Conservation (phyloP, 2,329 filamentous ascomycete species). For the Onygenales sp. region DNA sequence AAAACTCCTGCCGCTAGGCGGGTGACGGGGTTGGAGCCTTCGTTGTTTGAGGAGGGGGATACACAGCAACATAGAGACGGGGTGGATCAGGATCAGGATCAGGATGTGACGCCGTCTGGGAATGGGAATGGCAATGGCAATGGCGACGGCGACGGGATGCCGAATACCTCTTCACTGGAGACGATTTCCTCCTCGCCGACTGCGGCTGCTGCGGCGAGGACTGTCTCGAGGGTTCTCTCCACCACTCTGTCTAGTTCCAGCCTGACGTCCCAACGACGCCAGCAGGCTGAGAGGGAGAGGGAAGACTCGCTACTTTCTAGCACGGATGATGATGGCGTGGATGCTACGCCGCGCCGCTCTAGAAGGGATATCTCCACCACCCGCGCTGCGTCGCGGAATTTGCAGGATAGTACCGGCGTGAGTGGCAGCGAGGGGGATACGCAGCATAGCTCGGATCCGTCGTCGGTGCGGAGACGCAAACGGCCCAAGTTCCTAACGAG, state of each 20-base stretch:
- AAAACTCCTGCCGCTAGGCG: constrained; percentile 19
- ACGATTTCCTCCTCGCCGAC: constrained; percentile 36
- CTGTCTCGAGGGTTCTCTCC: constrained; percentile 29
- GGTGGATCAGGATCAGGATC: constrained; percentile 9
- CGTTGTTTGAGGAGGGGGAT: constrained; percentile 1
- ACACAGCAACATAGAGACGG: not conserved
- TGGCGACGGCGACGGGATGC: constrained; percentile 1
- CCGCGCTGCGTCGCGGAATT: not conserved
- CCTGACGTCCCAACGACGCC: not conserved
- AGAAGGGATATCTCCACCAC: constrained; percentile 2
- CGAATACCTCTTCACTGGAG: constrained; percentile 29
- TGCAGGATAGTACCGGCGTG: constrained; percentile 4
- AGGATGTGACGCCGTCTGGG: constrained; percentile 5
- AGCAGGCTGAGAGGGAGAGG: not conserved
- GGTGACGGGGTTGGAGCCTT: constrained; percentile 2
- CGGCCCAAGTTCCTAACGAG: constrained; percentile 48
- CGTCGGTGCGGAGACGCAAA: constrained; percentile 24
- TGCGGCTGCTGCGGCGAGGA: constrained; percentile 33
- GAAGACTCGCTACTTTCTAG: not conserved
- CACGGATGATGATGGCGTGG: constrained; percentile 6
- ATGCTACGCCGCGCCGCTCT: constrained; percentile 8
- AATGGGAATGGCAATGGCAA: constrained; percentile 6
- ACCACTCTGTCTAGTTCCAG: constrained; percentile 6
- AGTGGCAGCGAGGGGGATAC: constrained; percentile 17
- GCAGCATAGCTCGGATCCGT: constrained; percentile 12